A percentile compares a stretch with the other conserved stretches of the same genome.
These are phyloP conservation scores for Chernovozyma sophiae-reginae DNA, from an alignment of 1,139 yeast species.

Conservation along the genomic window DNA sequence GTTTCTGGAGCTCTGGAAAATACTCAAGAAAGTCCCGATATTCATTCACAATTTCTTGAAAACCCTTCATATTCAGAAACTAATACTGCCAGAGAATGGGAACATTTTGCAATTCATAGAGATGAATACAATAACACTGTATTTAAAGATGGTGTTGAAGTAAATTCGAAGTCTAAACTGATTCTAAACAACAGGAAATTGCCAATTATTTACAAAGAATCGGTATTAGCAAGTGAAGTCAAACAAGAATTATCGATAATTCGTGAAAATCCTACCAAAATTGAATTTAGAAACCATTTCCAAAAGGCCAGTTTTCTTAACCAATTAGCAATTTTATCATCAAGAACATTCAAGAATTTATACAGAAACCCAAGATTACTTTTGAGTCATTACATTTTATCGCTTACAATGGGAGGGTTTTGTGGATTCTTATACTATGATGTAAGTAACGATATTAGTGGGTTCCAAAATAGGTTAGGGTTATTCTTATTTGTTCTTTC, in stretches of 20 bases:
- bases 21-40: slow-evolving; percentile 27
- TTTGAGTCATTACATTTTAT: slow-evolving; percentile 75
- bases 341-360: slow-evolving; percentile 85
- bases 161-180: slow-evolving; percentile 22
- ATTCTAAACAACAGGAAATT: slow-evolving; percentile 18
- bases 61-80: slow-evolving; percentile 32
- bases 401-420: slow-evolving; percentile 72
- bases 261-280: slow-evolving; percentile 24
- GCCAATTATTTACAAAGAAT: slow-evolving; percentile 43
- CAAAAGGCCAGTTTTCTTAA: slow-evolving; percentile 52
- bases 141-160: slow-evolving; percentile 17
- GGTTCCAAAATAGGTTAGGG: slow-evolving; percentile 93
- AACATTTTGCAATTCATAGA: slow-evolving; percentile 80
- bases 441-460: slow-evolving; percentile 83
- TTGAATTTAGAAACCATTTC: slow-evolving; percentile 35
- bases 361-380: slow-evolving; percentile 88
- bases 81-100: slow-evolving; percentile 81
- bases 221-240: slow-evolving; percentile 47
- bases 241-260: slow-evolving; percentile 43
- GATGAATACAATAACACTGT: slow-evolving; percentile 50
- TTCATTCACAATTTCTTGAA: slow-evolving; percentile 36
- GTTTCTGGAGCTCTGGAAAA: slow-evolving; percentile 11
- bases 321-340: slow-evolving; percentile 68
- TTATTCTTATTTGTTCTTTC: slow-evolving; percentile 86
- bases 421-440: slow-evolving; percentile 84